Conservation (phyloP, 441 rosid genomes). For the Pelargonium cotyledonis region DNA sequence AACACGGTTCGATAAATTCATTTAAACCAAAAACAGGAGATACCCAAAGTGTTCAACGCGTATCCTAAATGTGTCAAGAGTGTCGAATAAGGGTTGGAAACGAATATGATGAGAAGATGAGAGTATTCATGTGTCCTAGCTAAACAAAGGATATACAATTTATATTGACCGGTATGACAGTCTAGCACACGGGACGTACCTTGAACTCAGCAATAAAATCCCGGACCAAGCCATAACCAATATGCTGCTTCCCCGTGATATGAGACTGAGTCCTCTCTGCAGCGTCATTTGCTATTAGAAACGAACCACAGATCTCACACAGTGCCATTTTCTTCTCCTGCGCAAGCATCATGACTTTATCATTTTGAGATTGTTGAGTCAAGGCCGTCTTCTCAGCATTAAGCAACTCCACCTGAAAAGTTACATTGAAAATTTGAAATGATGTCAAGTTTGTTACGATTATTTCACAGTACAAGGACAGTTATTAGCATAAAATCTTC, state of each 20-base stretch:
- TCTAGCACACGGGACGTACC: conserved; percentile 34
- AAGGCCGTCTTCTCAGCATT: conserved; percentile 61
- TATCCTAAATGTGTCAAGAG: too few relatives aligned
- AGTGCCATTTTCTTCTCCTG: conserved; percentile 96
- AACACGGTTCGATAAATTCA: too few relatives aligned
- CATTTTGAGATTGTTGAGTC: conserved; percentile 62
- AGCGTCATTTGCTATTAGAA: conserved; percentile 90
- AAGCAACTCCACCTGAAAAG: conserved; percentile 73
- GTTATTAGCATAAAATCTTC: background rate
- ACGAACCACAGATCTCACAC: conserved; percentile 96
- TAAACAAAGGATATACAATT: background rate
- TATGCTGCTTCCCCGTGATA: conserved; percentile 89
- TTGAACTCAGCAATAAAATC: conserved; percentile 78
- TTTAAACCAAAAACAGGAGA: too few relatives aligned
- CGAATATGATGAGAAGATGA: too few relatives aligned
- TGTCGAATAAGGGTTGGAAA: too few relatives aligned
- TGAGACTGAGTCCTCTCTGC: conserved; percentile 96
- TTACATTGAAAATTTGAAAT: background rate
- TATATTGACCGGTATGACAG: conserved; percentile 1
- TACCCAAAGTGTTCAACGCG: too few relatives aligned
- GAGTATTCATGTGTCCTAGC: too few relatives aligned
- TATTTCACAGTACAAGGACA: background rate
- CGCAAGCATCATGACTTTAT: conserved; percentile 61
- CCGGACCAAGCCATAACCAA: conserved; percentile 95
- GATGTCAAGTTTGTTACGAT: background rate